phyloP scores from a whole-genome alignment of 1,284 basidiomycete species.

The Tylopilus sp. region DNA sequence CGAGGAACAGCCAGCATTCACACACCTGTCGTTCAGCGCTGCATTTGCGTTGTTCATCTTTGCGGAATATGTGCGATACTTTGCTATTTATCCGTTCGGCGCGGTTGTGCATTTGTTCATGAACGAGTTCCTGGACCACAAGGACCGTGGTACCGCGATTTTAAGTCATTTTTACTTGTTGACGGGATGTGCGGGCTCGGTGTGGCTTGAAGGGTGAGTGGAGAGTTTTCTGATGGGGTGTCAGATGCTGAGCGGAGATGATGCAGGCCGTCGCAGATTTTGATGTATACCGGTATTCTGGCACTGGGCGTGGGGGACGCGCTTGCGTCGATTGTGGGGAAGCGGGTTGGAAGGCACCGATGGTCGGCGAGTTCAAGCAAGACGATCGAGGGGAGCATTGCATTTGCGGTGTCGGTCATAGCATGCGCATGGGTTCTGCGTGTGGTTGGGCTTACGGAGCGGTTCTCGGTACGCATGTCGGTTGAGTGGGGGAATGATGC shows the following conservation, averaged over 20 bases:
- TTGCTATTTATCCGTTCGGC: constrained; percentile 95
- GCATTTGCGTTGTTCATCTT: constrained; percentile 95
- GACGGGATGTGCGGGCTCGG: constrained; percentile 87
- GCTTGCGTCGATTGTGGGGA: constrained; percentile 89
- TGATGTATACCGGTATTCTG: constrained; percentile 88
- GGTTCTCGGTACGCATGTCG: constrained; percentile 64
- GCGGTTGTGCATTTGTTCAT: constrained; percentile 94
- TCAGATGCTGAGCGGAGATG: constrained; percentile 7
- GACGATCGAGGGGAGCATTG: constrained; percentile 88
- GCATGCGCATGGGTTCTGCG: constrained; percentile 68
- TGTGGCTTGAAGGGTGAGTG: constrained; percentile 93
- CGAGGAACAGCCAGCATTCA: constrained; percentile 81
- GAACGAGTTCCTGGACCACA: constrained; percentile 94
- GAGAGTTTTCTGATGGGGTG: neutral
- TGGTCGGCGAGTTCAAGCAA: constrained; percentile 87
- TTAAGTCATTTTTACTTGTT: constrained; percentile 96
- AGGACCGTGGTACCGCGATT: constrained; percentile 95
- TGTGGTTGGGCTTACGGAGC: constrained; percentile 61
- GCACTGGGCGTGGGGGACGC: constrained; percentile 93
- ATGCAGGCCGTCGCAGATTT: constrained; percentile 61
- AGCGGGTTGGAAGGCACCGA: constrained; percentile 70
- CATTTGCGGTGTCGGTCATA: constrained; percentile 76
- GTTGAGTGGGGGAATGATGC: constrained; percentile 6
- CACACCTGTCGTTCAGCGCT: constrained; percentile 89
- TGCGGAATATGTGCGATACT: constrained; percentile 95